phyloP scores from a whole-genome alignment of 176 grass and related monocot species.

The Aechmea fasciata region DNA sequence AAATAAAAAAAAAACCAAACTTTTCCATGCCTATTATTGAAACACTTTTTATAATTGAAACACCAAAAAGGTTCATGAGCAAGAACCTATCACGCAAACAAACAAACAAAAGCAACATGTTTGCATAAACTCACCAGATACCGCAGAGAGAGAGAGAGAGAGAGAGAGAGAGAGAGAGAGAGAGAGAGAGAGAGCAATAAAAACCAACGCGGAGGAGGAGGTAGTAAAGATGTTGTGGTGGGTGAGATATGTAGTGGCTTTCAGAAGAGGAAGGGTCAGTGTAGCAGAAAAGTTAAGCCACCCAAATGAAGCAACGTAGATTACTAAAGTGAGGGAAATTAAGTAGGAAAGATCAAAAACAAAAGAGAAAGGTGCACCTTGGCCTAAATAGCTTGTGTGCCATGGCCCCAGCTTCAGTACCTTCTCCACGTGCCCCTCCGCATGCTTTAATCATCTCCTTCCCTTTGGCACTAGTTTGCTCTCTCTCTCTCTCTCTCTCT shows the following conservation, averaged over 20 bases:
- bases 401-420: slow-evolving; percentile 6
- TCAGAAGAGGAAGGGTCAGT: slow-evolving; percentile 27
- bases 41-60: too few species aligned
- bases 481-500: too few species aligned
- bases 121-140: too few species aligned
- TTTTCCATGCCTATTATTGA: too few species aligned
- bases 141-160: too few species aligned
- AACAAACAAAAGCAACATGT: too few species aligned
- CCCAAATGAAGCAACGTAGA: slow-evolving; percentile 53
- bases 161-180: not conserved
- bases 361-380: slow-evolving; percentile 26
- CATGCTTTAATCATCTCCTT: too few species aligned
- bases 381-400: slow-evolving; percentile 15
- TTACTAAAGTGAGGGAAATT: slow-evolving; percentile 16
- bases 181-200: slow-evolving; percentile 1
- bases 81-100: too few species aligned
- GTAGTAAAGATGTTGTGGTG: slow-evolving; percentile 7
- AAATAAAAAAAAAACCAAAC: too few species aligned
- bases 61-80: too few species aligned
- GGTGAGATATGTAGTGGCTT: slow-evolving; percentile 38
- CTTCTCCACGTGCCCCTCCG: slow-evolving; percentile 11
- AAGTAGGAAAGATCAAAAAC: not conserved
- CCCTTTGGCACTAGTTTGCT: too few species aligned
- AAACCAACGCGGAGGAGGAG: slow-evolving; percentile 11
- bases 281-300: slow-evolving; percentile 28